phyloP scores from a whole-genome alignment of 2,329 filamentous ascomycete species.

The Alternaria postmessia region DNA sequence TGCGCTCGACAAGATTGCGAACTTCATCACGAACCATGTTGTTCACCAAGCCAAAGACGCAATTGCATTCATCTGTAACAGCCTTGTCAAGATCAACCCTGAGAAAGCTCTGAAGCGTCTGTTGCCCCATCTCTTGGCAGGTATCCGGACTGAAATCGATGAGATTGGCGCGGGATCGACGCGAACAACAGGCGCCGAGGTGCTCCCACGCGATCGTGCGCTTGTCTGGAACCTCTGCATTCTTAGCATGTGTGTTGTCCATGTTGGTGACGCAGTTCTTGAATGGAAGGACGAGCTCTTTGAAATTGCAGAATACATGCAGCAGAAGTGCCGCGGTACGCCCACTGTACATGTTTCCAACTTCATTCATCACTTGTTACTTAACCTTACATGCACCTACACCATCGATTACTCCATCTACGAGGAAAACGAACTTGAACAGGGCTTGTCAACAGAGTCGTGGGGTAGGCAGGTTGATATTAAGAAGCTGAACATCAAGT shows the following conservation, averaged over 20 bases:
- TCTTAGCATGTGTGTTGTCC: slow-evolving; percentile 97
- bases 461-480: slow-evolving; percentile 85
- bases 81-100: slow-evolving; percentile 93
- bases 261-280: slow-evolving; percentile 89
- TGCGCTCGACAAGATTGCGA: slow-evolving; percentile 87
- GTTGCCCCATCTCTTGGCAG: slow-evolving; percentile 86
- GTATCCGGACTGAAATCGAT: slow-evolving; percentile 95
- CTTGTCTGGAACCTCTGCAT: slow-evolving; percentile 97
- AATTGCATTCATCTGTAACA: slow-evolving; percentile 98
- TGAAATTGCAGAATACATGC: slow-evolving; percentile 94
- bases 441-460: slow-evolving; percentile 77
- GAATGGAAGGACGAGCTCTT: slow-evolving; percentile 89
- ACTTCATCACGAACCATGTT: slow-evolving; percentile 91
- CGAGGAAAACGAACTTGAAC: slow-evolving; percentile 75
- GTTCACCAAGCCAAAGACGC: slow-evolving; percentile 96
- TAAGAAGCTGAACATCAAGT: slow-evolving; percentile 80
- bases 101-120: slow-evolving; percentile 92
- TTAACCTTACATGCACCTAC: slow-evolving; percentile 94
- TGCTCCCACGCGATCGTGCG: slow-evolving; percentile 88
- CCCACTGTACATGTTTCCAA: slow-evolving; percentile 97
- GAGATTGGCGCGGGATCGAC: slow-evolving; percentile 96
- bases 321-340: slow-evolving; percentile 90
- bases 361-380: slow-evolving; percentile 92
- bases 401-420: slow-evolving; percentile 89
- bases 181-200: slow-evolving; percentile 89